Base-by-base conservation (phyloP, 2,329 filamentous ascomycete species). In the Graphium sp. region DNA sequence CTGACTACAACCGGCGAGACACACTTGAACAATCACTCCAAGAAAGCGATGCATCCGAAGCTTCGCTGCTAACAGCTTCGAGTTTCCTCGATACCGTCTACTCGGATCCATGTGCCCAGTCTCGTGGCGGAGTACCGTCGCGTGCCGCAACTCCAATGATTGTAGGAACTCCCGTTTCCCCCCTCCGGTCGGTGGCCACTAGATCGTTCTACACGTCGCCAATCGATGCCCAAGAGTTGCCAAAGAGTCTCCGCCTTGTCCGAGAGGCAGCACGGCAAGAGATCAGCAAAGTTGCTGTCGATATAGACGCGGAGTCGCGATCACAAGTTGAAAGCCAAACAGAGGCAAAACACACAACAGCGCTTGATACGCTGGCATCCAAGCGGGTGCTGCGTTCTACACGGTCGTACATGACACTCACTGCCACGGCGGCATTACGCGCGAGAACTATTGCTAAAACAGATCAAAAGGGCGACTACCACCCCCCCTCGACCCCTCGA, bases 71-170 rank as follows among this genome's bases (percentile, higher is more conserved):
- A 39, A 64, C 75, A 1, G 84, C 84, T 3, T 60, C 74, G 3
- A 60, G 69, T 11, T 94, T 87, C 48, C 62, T 94, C 32, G 85
- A 94, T 31, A 68, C 64, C 5, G 66, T 83, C 11, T 92, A 79
- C 45, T 66, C 69, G 29, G 84, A 91, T 33, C 49, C 55, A 5
- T 43, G 55, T 37, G 62, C 56, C 36, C 58, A 66, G 33, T 66
- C 63, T 31, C 68, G 67, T 34, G 10, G 22, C 22, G 28, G 14
- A 17, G 58, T 64, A 31, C 62, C 60, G 35, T 79, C 76, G 8
- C 64, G 75, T 45, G 74, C 76, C 3, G 62, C 66, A 30, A 82
- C 76, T 9, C 77, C 77, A 18, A 67, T 79, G 64, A 61, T 66
- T 55, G 69, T 75, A 71, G 54, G 68, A 48, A 46, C 44, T 32